A percentile compares a stretch with the other conserved stretches of the same genome.
These are phyloP conservation scores for Pyrenula massariospora DNA, from an alignment of 495 filamentous ascomycete genomes.

Conservation along the genomic window DNA sequence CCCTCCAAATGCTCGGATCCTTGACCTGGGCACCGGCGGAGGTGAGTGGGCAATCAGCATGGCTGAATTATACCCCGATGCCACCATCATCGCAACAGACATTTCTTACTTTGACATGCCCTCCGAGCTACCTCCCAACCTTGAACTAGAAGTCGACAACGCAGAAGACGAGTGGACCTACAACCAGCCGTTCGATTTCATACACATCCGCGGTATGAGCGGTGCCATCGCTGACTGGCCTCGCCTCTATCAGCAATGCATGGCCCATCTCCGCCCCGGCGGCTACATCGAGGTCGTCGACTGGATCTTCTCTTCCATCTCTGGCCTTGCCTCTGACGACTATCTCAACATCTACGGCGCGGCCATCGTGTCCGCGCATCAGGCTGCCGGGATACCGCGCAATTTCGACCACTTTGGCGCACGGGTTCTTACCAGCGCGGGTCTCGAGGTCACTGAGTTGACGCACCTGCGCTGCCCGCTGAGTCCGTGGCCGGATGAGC, in stretches of 20 bases:
- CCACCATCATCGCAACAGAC: constrained; percentile 57
- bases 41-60: constrained; percentile 70
- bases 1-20: constrained; percentile 39
- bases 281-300: constrained; percentile 52
- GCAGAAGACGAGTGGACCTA: constrained; percentile 46
- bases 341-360: constrained; percentile 24
- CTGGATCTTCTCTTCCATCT: constrained; percentile 19
- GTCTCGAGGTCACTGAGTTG: constrained; percentile 49
- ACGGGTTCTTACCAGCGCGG: constrained; percentile 35
- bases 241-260: constrained; percentile 47
- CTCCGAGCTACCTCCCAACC: constrained; percentile 43
- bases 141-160: constrained; percentile 61
- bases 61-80: constrained; percentile 48
- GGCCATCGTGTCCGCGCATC: constrained; percentile 23
- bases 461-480: constrained; percentile 48
- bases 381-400: constrained; percentile 22
- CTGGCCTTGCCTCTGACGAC: constrained; percentile 9
- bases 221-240: constrained; percentile 55
- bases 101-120: constrained; percentile 38
- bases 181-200: constrained; percentile 44
- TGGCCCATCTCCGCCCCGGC: constrained; percentile 46
- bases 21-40: constrained; percentile 59
- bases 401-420: constrained; percentile 43
- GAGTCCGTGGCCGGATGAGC: constrained; percentile 41
- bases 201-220: constrained; percentile 51